Conservation (phyloP, 345 rosid genomes). For the Excoecaria agallocha region DNA sequence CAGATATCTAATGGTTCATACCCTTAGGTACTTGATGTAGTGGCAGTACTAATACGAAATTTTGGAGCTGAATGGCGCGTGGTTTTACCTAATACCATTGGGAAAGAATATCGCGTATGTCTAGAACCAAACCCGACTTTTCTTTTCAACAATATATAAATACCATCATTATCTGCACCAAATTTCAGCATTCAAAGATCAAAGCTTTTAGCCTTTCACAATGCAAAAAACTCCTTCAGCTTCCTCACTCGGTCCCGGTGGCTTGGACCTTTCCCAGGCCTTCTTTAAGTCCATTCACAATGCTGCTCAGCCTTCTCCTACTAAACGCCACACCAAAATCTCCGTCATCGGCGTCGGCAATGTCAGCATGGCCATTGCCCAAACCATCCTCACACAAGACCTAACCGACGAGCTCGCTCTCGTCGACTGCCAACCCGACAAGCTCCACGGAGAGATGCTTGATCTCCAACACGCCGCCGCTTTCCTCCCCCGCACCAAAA, state of each 20-base stretch:
- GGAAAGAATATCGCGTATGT: no score
- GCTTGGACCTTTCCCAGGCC: constrained; percentile 54
- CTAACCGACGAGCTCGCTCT: constrained; percentile 71
- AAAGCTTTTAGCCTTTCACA: not conserved
- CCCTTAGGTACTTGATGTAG: no score
- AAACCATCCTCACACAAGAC: constrained; percentile 90
- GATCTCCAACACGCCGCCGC: constrained; percentile 99
- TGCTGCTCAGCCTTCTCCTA: constrained; percentile 49
- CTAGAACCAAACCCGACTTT: no score
- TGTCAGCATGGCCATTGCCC: constrained; percentile 98
- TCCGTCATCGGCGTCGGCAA: constrained; percentile 86
- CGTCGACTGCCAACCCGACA: constrained; percentile 60
- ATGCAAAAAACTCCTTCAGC: constrained; percentile 60
- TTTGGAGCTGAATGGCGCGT: no score
- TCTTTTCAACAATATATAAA: not conserved
- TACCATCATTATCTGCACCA: no score
- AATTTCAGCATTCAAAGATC: not conserved
- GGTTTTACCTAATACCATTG: no score
- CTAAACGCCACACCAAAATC: constrained; percentile 62
- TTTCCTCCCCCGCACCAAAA: constrained; percentile 84
- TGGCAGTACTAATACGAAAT: no score
- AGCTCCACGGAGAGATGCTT: constrained; percentile 94
- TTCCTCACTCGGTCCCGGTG: constrained; percentile 57
- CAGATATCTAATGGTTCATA: no score
- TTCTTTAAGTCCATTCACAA: constrained; percentile 68